These are phyloP conservation scores for Leptosphaerulina australis DNA, from an alignment of 2,329 filamentous ascomycete genomes.

Conservation along the genomic window DNA sequence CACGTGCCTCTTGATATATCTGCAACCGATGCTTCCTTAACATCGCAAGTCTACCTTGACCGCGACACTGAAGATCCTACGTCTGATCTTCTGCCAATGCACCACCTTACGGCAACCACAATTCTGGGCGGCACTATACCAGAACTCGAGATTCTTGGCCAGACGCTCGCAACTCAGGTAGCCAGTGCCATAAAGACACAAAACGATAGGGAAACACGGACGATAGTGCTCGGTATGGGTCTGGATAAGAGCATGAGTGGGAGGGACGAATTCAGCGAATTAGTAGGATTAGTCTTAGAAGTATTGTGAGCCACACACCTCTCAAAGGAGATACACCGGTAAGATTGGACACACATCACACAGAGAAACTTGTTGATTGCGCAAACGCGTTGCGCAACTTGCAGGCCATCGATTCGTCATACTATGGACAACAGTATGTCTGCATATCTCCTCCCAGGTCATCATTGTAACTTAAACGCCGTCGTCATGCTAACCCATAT, in stretches of 20 bases:
- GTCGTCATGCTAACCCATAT: slow-evolving; percentile 27
- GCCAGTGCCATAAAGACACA: slow-evolving; percentile 77
- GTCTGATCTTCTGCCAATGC: slow-evolving; percentile 70
- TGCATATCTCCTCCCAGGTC: slow-evolving; percentile 2
- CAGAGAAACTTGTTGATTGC: neutral
- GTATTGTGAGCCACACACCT: slow-evolving; percentile 32
- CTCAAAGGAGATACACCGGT: neutral
- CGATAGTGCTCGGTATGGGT: slow-evolving; percentile 65
- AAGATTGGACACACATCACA: neutral
- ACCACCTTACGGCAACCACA: slow-evolving; percentile 83
- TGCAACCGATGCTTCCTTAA: slow-evolving; percentile 67
- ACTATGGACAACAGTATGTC: slow-evolving; percentile 5
- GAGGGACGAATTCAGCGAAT: slow-evolving; percentile 51
- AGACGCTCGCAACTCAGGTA: slow-evolving; percentile 88
- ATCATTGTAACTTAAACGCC: slow-evolving; percentile 11
- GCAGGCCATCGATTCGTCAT: neutral
- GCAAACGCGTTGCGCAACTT: neutral
- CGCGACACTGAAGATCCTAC: slow-evolving; percentile 52
- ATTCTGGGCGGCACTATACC: slow-evolving; percentile 82
- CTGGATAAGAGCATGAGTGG: slow-evolving; percentile 60
- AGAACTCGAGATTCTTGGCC: slow-evolving; percentile 80
- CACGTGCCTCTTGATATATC: slow-evolving; percentile 78
- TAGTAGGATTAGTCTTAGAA: slow-evolving; percentile 52
- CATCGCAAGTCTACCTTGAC: slow-evolving; percentile 51
- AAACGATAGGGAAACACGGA: slow-evolving; percentile 66